Evolutionary conservation across 192 early-diverging fungal species (phyloP), one percentile per base, ranked within the genome.

Genomic region (Polychytrium aggregatum): DNA sequence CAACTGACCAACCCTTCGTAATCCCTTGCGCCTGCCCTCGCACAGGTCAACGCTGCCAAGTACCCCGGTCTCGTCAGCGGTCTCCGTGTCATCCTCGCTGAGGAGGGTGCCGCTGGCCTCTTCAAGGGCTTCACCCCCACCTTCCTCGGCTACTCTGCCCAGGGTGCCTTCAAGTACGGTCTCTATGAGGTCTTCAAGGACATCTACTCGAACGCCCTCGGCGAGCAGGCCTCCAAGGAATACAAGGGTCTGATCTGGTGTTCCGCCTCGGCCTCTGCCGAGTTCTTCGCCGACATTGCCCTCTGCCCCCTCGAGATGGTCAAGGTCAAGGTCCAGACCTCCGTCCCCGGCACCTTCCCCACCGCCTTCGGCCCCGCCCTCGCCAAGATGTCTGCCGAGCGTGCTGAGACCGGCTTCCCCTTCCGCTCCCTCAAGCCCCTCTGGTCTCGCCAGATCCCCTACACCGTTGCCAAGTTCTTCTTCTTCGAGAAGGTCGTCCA

Each of bases 161-260:
- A 90, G 67, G 87, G 87, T 55, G 67, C 76, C 55, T 76, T 82
- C 71, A 92, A 92, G 70, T 92, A 87, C 65, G 89, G 89, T 22
- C 79, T 87, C 43, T 90, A 90, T 68, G 89, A 92, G 66, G 59
- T 82, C 53, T 92, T 88, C 76, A 92, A 92, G 68, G 76, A 84
- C 64, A 61, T 68, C 49, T 86, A 82, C 52, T 56, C 70, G 41
- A 57, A 64, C 33, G 8, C 74, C 8, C 79, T 64, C 33, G 61
- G 61, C 41, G 46, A 57, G 43, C 54, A 90, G 68, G 62, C 62
- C 57, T 78, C 87, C 11, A 58, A 69, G 26, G 79, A 86, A 63
- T 82, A 88, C 74, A 77, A 82, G 65, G 82, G 81, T 1, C 40
- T 72, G 25, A 57, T 90, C 48, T 87, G 76, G 57, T 66, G 84